These are phyloP conservation scores for Pythium monospermum DNA, from an alignment of 352 stramenopile species.

Conservation along the genomic window DNA sequence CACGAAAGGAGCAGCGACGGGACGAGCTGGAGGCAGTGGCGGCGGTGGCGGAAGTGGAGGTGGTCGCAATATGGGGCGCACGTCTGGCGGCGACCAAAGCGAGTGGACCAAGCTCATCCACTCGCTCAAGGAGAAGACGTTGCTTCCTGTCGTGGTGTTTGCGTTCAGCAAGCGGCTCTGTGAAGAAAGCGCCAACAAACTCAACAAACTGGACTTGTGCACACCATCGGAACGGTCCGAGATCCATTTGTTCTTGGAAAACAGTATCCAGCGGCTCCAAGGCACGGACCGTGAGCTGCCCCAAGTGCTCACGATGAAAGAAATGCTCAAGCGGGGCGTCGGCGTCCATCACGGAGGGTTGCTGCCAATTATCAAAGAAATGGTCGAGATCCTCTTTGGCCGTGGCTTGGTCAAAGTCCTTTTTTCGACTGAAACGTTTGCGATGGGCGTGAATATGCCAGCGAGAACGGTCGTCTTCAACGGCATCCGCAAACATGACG, in stretches of 20 bases:
- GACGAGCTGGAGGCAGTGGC: slow-evolving; percentile 29
- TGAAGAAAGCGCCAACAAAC: slow-evolving; percentile 73
- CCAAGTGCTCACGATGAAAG: slow-evolving; percentile 97
- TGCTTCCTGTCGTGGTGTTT: slow-evolving; percentile 96
- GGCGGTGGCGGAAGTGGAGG: slow-evolving; percentile 40
- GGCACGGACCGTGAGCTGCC: slow-evolving; percentile 97
- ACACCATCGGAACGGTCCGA: slow-evolving; percentile 70
- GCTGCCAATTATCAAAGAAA: slow-evolving; percentile 99
- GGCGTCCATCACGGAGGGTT: slow-evolving; percentile 96
- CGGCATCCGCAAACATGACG: slow-evolving; percentile 97
- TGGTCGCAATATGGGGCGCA: slow-evolving; percentile 45
- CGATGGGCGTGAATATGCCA: slow-evolving; percentile 99
- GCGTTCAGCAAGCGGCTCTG: slow-evolving; percentile 85
- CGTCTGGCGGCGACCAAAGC: slow-evolving; percentile 57
- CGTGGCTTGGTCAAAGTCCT: slow-evolving; percentile 96
- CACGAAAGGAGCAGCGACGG: slow-evolving; percentile 25
- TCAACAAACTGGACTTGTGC: slow-evolving; percentile 71
- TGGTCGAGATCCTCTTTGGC: slow-evolving; percentile 99
- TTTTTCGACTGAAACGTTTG: slow-evolving; percentile 99
- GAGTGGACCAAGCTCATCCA: slow-evolving; percentile 90
- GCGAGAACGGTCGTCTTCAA: slow-evolving; percentile 97
- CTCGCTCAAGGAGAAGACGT: slow-evolving; percentile 84
- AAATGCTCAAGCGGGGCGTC: slow-evolving; percentile 95
- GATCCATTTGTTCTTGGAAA: slow-evolving; percentile 79
- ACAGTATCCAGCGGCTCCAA: slow-evolving; percentile 70